Evolutionary conservation across 441 rosid species (phyloP).

Genomic region (Lepidium campestre): DNA sequence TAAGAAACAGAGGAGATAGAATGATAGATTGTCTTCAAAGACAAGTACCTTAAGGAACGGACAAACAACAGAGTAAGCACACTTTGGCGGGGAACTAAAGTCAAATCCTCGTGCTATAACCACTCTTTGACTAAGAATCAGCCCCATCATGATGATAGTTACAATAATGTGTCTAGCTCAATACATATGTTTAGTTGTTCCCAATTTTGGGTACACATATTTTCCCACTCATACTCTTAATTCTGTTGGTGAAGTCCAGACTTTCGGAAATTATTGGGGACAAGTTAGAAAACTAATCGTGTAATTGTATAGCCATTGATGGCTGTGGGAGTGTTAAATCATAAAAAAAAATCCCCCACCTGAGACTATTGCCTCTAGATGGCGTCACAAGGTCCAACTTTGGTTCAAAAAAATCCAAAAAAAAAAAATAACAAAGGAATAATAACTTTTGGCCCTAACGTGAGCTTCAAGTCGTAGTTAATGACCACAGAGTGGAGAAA

Average conservation of each 20-base stretch:
- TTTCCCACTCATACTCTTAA: background rate
- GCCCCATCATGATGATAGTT: too few species aligned
- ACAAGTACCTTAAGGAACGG: background rate
- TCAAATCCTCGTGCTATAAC: background rate
- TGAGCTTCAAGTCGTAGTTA: slow-evolving; percentile 12
- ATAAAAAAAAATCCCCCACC: background rate
- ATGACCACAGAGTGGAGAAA: slow-evolving; percentile 8
- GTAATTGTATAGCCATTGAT: background rate
- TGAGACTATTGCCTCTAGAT: slow-evolving; percentile 21
- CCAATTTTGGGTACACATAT: background rate
- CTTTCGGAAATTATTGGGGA: background rate
- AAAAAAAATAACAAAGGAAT: background rate
- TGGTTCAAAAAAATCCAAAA: background rate
- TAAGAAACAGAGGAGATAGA: background rate
- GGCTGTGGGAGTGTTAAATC: slow-evolving; percentile 4
- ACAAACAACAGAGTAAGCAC: background rate
- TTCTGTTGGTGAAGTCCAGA: background rate
- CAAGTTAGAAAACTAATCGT: background rate
- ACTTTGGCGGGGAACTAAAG: background rate
- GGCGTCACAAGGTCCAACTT: slow-evolving; percentile 18
- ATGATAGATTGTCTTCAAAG: too few species aligned
- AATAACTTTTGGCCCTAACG: slow-evolving; percentile 14
- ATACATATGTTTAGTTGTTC: background rate
- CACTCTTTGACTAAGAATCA: background rate
- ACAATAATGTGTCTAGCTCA: background rate